Evolutionary conservation across 148 eudicot species (phyloP), one percentile per base, ranked within the genome.

Genomic region (Hydrangea macrophylla): DNA sequence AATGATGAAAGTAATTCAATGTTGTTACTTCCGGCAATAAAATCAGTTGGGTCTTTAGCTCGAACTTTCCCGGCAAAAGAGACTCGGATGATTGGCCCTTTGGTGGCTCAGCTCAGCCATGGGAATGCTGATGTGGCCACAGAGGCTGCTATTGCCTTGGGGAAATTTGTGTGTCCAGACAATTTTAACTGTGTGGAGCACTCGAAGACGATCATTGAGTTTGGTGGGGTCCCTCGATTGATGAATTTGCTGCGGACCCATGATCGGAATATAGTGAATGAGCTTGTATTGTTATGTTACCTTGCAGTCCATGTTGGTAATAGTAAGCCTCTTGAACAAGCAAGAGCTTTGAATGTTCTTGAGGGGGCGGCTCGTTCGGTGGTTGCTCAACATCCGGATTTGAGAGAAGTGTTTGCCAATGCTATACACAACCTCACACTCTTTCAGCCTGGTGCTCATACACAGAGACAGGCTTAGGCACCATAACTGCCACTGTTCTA

Each of bases 51-150:
- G 55, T 88, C 83, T 67, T 77, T 90, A 50, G 85, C 96, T 0
- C 75, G 86, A 51, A 86, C 83, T 8, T 90, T 90, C 48, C 65
- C 91, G 0, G 89, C 91, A 23, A 90, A 83, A 65, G 96, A 90
- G 68, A 86, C 87, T 35, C 78, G 86, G 51, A 72, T 90, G 17
- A 65, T 88, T 56, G 77, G 73, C 32, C 80, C 86, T 18, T 68
- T 90, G 77, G 96, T 86, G 15, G 67, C 77, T 32, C 82, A 84
- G 65, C 86, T 90, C 17, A 82, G 80, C 53, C 81, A 79, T 65
- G 62, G 31, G 70, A 75, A 78, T 61, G 3, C 56, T 18, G 67
- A 65, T 75, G 89, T 86, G 23, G 88, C 89, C 25, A 67, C 68
- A 62, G 96, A 88, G 73, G 84, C 93, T 20, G 85, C 83, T 23